phyloP scores from a whole-genome alignment of 306 rosid species.

The Styphnolobium japonicum region DNA sequence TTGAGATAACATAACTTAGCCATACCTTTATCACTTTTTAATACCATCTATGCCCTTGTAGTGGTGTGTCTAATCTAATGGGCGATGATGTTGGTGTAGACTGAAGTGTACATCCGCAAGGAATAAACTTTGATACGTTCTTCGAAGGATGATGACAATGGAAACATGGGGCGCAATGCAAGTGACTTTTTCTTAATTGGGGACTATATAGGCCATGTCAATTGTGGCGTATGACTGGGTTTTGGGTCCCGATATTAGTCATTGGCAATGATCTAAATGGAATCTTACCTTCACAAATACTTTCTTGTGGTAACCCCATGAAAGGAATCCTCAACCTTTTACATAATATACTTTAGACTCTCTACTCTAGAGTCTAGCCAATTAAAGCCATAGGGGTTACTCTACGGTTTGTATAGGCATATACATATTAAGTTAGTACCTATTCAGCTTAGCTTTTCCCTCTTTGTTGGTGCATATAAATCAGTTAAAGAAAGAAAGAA shows the following conservation, averaged over 20 bases:
- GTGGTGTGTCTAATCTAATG: slow-evolving; percentile 31
- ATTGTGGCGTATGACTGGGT: slow-evolving; percentile 31
- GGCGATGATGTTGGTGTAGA: slow-evolving; percentile 33
- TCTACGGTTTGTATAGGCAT: too few species aligned
- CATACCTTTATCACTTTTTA: neutral
- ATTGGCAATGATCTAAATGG: slow-evolving; percentile 48
- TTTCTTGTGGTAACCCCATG: too few species aligned
- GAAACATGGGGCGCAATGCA: slow-evolving; percentile 23
- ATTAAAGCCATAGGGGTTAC: neutral
- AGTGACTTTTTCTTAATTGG: slow-evolving; percentile 27
- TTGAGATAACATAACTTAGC: neutral
- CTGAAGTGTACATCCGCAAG: slow-evolving; percentile 31
- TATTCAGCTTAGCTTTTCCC: too few species aligned
- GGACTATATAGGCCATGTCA: slow-evolving; percentile 30
- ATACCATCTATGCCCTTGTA: slow-evolving; percentile 13
- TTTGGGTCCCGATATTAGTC: slow-evolving; percentile 51
- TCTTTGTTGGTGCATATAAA: too few species aligned
- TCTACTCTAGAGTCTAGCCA: neutral
- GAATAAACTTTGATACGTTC: slow-evolving; percentile 30
- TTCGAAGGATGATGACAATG: slow-evolving; percentile 38
- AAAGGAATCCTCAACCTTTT: slow-evolving; percentile 34
- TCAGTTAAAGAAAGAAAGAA: too few species aligned
- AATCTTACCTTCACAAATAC: slow-evolving; percentile 45
- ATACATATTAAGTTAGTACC: too few species aligned
- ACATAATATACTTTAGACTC: neutral